Base-by-base conservation (phyloP, 1,139 yeast genomes). In the Zygosaccharomyces pseudobailii region DNA sequence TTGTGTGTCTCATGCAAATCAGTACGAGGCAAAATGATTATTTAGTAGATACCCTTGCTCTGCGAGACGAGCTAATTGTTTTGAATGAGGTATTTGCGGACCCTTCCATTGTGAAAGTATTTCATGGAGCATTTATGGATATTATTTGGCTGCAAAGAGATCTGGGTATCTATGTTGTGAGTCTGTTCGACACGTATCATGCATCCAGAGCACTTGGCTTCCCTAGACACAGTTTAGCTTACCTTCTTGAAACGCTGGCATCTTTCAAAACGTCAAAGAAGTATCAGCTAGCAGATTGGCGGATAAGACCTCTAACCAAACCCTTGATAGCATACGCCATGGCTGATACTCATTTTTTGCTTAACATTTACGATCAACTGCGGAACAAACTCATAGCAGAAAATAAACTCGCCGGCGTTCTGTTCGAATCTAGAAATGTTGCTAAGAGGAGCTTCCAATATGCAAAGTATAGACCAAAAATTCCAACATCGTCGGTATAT, bases 41-140 rank as follows among this genome's bases (percentile, higher is more conserved):
- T 84, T 71, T 88, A n/a, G 73, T 88, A 3, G 96, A 88, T 62
- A 85, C 96, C 0, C 73, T 83, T 24, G 78, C 78, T 2, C 74
- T 94, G 39, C 72, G 97, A 51, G 87, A 85, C 40, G 87, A 87
- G 49, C 70, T 94, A 42, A 72, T 76, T 39, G 69, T 70, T 0
- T 71, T 94, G 50, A 94, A 94, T 67, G 73, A 71, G 44, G 78
- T 90, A 1, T 89, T 92, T 56, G 76, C 97, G 3, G 72, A 92
- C 63, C 97, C 97, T 0, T 59, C 69, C 4, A 82, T 90, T 31
- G 72, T 88, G 32, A 94, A 94, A 63, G 95, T 94, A 0, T 80
- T 94, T 56, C 99, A 94, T 63, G 98, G 99, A 54, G 96, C 98
- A 0, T 84, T 82, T 55, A 89, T 89, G 96, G 99, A 94, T 71